Conservation (phyloP, 202 grass and related monocot species). For the Zizania palustris region DNA sequence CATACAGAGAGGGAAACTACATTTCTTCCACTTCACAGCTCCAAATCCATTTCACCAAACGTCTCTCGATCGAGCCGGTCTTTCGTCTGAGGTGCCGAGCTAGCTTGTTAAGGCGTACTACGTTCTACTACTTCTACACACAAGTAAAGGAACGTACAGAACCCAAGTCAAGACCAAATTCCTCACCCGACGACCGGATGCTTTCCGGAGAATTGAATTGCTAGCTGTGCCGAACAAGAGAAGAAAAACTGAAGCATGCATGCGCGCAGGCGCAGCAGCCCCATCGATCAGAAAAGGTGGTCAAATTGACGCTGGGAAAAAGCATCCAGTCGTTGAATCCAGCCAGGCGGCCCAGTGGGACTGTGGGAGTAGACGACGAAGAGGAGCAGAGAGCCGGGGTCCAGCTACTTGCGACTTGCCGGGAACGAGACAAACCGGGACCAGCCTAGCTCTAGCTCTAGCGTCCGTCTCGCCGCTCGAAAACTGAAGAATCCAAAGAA, state of each 20-base stretch:
- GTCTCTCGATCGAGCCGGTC: too few species aligned
- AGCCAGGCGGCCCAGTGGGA: background rate
- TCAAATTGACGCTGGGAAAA: slow-evolving; percentile 4
- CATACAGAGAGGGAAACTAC: background rate
- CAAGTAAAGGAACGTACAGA: background rate
- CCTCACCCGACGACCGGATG: slow-evolving; percentile 4
- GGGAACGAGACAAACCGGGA: slow-evolving; percentile 15
- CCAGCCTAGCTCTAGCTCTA: slow-evolving; percentile 6
- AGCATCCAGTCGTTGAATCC: background rate
- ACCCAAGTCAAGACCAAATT: slow-evolving; percentile 21
- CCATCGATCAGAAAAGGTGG: background rate
- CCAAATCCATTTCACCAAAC: too few species aligned
- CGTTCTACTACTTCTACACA: too few species aligned
- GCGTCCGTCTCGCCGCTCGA: background rate
- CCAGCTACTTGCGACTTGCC: too few species aligned
- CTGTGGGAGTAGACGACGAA: background rate
- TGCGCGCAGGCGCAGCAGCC: too few species aligned
- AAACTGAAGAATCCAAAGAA: slow-evolving; percentile 28
- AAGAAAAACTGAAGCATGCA: background rate
- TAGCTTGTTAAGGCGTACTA: background rate
- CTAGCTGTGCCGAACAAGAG: background rate
- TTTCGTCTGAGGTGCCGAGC: too few species aligned
- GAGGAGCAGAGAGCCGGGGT: background rate
- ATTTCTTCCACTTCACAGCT: too few species aligned
- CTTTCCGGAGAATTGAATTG: background rate